Evolutionary conservation across 2,329 filamentous ascomycete species (phyloP).

Genomic region (Diplodia intermedia): DNA sequence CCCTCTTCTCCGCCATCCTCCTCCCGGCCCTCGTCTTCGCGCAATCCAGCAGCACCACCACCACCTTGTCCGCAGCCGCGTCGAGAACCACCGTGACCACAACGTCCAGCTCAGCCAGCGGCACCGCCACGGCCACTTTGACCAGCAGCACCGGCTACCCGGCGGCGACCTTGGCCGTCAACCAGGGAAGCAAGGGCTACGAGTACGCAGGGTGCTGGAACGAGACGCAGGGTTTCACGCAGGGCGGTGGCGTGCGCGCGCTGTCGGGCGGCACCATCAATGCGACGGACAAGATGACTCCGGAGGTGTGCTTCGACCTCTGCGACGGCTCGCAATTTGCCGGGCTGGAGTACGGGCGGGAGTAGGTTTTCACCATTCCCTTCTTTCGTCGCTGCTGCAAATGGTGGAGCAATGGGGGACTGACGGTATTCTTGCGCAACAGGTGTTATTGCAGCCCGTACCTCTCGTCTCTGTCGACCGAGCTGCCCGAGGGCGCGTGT

Average conservation of each 20-base stretch:
- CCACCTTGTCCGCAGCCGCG: background rate
- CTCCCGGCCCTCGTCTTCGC: slow-evolving; percentile 13
- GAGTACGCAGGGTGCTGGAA: slow-evolving; percentile 30
- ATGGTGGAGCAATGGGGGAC: background rate
- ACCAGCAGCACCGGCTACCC: background rate
- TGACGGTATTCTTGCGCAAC: background rate
- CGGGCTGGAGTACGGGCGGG: slow-evolving; percentile 29
- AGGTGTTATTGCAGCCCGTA: slow-evolving; percentile 29
- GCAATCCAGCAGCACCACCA: background rate
- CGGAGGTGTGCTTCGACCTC: slow-evolving; percentile 15
- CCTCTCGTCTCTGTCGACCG: slow-evolving; percentile 23
- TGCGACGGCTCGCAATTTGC: slow-evolving; percentile 20
- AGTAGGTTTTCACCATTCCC: background rate
- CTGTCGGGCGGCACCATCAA: slow-evolving; percentile 26
- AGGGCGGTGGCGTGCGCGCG: slow-evolving; percentile 23
- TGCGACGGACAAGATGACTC: slow-evolving; percentile 17
- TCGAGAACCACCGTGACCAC: background rate
- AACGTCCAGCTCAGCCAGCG: background rate
- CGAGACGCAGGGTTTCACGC: slow-evolving; percentile 23
- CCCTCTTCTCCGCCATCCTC: slow-evolving; percentile 7
- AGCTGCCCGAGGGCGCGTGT: slow-evolving; percentile 12
- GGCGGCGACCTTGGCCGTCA: slow-evolving; percentile 23
- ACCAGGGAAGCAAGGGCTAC: slow-evolving; percentile 13
- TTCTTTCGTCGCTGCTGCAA: background rate
- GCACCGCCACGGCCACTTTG: background rate